Evolutionary conservation across 1,284 basidiomycete genomes (phyloP).

Genomic region (Ganoderma sinense): DNA sequence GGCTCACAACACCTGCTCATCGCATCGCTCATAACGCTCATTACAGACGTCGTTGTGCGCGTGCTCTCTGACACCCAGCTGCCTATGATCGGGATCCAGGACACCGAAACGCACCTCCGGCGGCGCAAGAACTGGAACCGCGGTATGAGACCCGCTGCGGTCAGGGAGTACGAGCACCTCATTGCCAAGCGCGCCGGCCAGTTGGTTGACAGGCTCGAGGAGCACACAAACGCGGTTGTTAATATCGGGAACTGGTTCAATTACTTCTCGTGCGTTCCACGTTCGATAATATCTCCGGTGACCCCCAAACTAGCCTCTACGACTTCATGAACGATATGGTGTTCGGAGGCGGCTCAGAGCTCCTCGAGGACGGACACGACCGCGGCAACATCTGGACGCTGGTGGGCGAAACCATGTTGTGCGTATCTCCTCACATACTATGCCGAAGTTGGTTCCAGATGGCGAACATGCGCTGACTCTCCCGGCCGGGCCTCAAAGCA

Average conservation of each 20-base stretch:
- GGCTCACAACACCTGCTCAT: too few relatives aligned
- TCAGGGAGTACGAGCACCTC: slow-evolving; percentile 11
- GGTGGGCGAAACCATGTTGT: slow-evolving; percentile 2
- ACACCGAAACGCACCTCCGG: slow-evolving; percentile 7
- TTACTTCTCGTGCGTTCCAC: slow-evolving; percentile 18
- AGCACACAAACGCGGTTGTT: neutral
- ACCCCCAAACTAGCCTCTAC: neutral
- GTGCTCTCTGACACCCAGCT: neutral
- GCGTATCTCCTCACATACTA: neutral
- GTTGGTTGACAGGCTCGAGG: slow-evolving; percentile 8
- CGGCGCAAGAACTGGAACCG: slow-evolving; percentile 13
- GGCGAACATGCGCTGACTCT: neutral
- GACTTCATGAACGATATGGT: slow-evolving; percentile 15
- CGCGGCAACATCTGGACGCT: slow-evolving; percentile 1
- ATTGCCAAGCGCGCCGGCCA: slow-evolving; percentile 9
- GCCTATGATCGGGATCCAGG: slow-evolving; percentile 4
- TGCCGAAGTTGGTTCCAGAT: too few relatives aligned
- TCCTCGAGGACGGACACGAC: neutral
- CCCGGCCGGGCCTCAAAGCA: neutral
- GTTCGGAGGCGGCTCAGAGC: slow-evolving; percentile 8
- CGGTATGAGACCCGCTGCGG: slow-evolving; percentile 11
- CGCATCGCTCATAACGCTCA: too few relatives aligned
- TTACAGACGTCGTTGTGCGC: neutral
- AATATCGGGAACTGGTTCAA: slow-evolving; percentile 12
- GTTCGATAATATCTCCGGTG: neutral